phyloP scores from a whole-genome alignment of 139 green algal genomes.

The Zygnema circumcarinatum region DNA sequence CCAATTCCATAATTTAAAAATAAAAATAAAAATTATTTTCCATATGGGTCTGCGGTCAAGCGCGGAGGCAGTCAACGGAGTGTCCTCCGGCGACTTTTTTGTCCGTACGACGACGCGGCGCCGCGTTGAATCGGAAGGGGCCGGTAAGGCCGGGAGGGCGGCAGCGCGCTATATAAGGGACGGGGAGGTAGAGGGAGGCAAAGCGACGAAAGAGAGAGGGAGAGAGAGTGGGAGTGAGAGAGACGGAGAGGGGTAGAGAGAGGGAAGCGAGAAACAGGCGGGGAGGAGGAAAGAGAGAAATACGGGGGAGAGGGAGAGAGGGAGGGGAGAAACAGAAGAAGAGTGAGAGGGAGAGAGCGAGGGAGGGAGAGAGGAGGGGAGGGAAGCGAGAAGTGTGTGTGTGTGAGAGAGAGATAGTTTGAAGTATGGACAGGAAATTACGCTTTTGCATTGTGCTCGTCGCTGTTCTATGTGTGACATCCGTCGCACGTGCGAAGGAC shows the following conservation, averaged over 20 bases:
- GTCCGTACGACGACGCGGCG: too few species aligned
- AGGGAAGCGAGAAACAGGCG: neutral
- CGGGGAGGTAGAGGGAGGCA: neutral
- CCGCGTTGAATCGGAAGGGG: too few species aligned
- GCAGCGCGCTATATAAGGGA: too few species aligned
- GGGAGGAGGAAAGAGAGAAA: neutral
- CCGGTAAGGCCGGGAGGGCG: too few species aligned
- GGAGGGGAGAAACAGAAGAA: neutral
- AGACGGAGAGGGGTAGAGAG: neutral
- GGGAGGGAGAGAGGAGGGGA: neutral
- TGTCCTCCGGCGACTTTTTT: too few species aligned
- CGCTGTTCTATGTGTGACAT: too few species aligned
- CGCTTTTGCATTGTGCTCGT: too few species aligned
- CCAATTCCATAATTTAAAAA: too few species aligned
- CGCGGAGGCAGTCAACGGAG: too few species aligned
- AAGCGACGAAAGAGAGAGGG: neutral
- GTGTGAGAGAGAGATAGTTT: neutral
- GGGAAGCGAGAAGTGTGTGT: neutral
- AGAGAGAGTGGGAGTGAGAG: neutral
- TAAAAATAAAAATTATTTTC: too few species aligned
- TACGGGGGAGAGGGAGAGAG: neutral
- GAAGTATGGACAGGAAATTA: neutral
- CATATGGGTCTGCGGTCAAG: too few species aligned
- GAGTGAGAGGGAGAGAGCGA: neutral
- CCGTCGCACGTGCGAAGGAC: neutral